Percentiles rank a stretch among this genome's conserved stretches.
These are phyloP conservation scores for Astrocystis sublimbata DNA, from an alignment of 495 filamentous ascomycete species.

Conservation along the genomic window DNA sequence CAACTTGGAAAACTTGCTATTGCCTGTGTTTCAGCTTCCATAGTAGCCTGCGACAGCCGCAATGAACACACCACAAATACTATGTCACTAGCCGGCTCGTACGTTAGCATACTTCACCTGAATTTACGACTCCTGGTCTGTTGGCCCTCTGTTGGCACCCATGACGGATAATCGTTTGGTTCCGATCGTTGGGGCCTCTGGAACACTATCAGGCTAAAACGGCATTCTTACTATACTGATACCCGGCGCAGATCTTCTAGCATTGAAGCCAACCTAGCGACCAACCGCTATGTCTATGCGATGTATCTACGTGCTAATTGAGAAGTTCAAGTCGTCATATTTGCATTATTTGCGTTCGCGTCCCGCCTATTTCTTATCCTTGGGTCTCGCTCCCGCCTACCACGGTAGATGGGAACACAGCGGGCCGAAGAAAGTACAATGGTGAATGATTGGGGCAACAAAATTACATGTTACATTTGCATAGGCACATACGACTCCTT, in stretches of 20 bases:
- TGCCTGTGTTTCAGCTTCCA: no score
- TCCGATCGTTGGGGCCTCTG: slow-evolving; percentile 13
- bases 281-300: neutral
- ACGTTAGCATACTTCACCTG: neutral
- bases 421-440: neutral
- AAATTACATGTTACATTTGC: neutral
- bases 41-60: neutral
- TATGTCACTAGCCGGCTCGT: neutral
- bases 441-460: neutral
- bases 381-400: slow-evolving; percentile 6
- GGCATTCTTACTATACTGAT: slow-evolving; percentile 6
- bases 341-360: slow-evolving; percentile 10
- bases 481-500: neutral
- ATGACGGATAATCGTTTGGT: slow-evolving; percentile 6
- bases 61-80: neutral
- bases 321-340: neutral
- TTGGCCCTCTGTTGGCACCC: neutral
- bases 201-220: slow-evolving; percentile 15
- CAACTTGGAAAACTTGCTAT: no score
- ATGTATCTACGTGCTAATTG: slow-evolving; percentile 3
- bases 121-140: neutral
- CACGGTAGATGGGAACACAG: neutral
- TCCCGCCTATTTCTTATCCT: slow-evolving; percentile 6
- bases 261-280: neutral
- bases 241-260: slow-evolving; percentile 1